Evolutionary conservation across 106 monocot genomes (phyloP), one percentile per base, ranked within the genome.

Genomic region (Allium sativum): DNA sequence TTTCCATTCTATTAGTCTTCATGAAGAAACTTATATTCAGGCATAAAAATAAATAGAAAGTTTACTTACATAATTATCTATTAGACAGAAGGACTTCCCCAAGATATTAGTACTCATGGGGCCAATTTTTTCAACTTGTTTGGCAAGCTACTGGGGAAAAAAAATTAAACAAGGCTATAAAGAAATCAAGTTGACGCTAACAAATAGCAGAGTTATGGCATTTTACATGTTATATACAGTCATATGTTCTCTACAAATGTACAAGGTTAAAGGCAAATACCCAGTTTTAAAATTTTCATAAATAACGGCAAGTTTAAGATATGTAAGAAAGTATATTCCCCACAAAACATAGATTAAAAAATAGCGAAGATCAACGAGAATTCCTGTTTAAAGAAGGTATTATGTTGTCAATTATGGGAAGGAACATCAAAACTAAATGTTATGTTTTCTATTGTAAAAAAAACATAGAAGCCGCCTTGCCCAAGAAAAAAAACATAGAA

Each of bases 261-360:
- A 68, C 48, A 10, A 55, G n/a, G 8, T 10, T 16, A 52, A 9
- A 69, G 20, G 54, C 40, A 40, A 59, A 66, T 72, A 91, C 96
- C 96, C 91, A 42, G 73, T 71, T 75, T 96, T 96, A 67, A 96
- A 96, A 75, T 90, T 87, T 62, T 96, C 87, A 78, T 91, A 96
- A 48, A 96, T 83, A 67, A 96, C 87, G 11, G 96, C 96, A 85
- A 96, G 96, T 73, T 91, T 80, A 70, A 96, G 87, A 77, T 91
- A 87, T 47, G 96, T 96, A 58, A 96, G 67, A 52, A 96, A 96
- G 75, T 87, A 96, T 65, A 96, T 87, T 40, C 79, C 96, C 65
- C 91, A 74, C 48, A 96, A 74, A 58, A 85, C 87, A 78, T 91
- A 96, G 21, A 96, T 43, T 69, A 74, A 96, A 91, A 65, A 96